Percentiles rank a stretch among this genome's conserved stretches.
Conservation (phyloP, 2,329 filamentous ascomycete species). For the Endoconidiophora polonica region DNA sequence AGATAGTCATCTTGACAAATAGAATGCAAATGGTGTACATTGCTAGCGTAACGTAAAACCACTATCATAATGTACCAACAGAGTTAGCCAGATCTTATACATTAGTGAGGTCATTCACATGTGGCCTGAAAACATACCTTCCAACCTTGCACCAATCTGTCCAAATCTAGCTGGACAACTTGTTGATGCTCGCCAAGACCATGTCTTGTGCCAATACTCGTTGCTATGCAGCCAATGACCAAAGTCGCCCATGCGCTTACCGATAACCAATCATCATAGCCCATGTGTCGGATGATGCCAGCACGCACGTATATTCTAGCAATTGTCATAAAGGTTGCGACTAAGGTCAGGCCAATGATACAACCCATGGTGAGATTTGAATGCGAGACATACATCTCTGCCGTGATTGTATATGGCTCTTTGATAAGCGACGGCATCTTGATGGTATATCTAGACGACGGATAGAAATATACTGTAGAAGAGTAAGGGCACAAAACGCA, state of each 20-base stretch:
- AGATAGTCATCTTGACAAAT: slow-evolving; percentile 20
- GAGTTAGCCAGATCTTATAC: background rate
- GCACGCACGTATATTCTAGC: slow-evolving; percentile 19
- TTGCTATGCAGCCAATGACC: too few relatives aligned
- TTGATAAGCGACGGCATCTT: slow-evolving; percentile 4
- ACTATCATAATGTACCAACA: background rate
- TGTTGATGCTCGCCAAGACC: slow-evolving; percentile 17
- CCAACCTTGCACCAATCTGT: slow-evolving; percentile 5
- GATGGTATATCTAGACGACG: background rate
- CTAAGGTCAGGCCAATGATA: slow-evolving; percentile 16
- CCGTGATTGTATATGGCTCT: background rate
- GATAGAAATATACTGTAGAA: background rate
- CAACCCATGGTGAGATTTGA: slow-evolving; percentile 15
- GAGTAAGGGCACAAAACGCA: background rate
- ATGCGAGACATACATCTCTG: slow-evolving; percentile 5
- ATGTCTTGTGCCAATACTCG: slow-evolving; percentile 15
- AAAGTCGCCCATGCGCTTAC: slow-evolving; percentile 15
- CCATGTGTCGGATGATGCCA: slow-evolving; percentile 16
- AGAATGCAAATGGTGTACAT: slow-evolving; percentile 20
- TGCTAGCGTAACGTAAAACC: slow-evolving; percentile 17
- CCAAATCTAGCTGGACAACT: slow-evolving; percentile 15
- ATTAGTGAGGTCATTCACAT: background rate
- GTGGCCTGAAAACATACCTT: slow-evolving; percentile 14
- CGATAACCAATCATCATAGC: slow-evolving; percentile 18
- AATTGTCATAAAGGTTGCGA: slow-evolving; percentile 16